Evolutionary conservation across 2,329 filamentous ascomycete species (phyloP).

Genomic region (Paecilomyces sp.): DNA sequence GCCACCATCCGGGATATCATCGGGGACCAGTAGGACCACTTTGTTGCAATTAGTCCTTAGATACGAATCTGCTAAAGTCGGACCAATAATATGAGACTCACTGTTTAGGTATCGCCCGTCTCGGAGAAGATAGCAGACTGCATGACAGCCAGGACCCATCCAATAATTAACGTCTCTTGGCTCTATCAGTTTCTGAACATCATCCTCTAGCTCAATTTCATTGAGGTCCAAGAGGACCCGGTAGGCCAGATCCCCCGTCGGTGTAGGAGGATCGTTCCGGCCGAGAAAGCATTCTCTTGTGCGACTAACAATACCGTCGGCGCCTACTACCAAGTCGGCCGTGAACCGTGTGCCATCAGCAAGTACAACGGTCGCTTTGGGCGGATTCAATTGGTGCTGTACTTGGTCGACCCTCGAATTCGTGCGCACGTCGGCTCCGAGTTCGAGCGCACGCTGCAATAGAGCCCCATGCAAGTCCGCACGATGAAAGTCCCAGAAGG

Average conservation of each 20-base stretch:
- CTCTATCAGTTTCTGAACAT: not conserved
- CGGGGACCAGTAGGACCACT: conserved; percentile 57
- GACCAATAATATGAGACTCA: not conserved
- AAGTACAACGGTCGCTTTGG: conserved; percentile 29
- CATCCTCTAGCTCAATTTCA: not conserved
- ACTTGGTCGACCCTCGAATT: conserved; percentile 42
- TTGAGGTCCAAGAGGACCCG: conserved; percentile 20
- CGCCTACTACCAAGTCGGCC: conserved; percentile 54
- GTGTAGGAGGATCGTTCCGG: conserved; percentile 41
- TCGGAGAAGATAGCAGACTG: not conserved
- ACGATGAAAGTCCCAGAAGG: conserved; percentile 55
- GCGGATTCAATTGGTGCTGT: conserved; percentile 36
- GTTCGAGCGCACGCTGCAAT: conserved; percentile 42
- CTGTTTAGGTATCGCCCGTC: not conserved
- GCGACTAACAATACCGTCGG: conserved; percentile 58
- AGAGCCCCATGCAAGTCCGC: conserved; percentile 54
- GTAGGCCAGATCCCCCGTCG: conserved; percentile 61
- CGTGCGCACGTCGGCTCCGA: conserved; percentile 48
- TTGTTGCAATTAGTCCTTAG: not conserved
- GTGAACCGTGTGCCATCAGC: conserved; percentile 35
- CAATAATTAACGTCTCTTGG: not conserved
- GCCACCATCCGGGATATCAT: conserved; percentile 52
- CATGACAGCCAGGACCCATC: not conserved
- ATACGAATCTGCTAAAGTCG: not conserved
- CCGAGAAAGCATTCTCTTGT: conserved; percentile 46